Percentiles rank a stretch among this genome's conserved stretches.
phyloP scores from a whole-genome alignment of 495 filamentous ascomycete genomes.

The Aspergillus carlsbadensis region DNA sequence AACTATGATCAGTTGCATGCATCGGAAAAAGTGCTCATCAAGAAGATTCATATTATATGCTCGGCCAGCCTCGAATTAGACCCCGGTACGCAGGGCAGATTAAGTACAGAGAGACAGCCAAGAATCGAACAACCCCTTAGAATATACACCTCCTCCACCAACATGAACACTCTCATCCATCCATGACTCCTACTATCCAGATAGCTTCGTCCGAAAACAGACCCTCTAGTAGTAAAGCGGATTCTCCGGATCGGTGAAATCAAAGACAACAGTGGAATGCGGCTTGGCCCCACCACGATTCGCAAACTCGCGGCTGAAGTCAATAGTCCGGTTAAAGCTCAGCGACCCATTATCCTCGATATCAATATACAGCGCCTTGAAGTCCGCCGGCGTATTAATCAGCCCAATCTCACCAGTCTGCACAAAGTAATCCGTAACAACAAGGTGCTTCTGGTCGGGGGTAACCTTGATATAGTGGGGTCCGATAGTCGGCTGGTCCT shows the following conservation, averaged over 20 bases:
- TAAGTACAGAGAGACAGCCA: not conserved
- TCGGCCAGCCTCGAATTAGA: not conserved
- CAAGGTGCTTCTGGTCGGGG: conserved; percentile 61
- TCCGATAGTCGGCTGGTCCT: conserved; percentile 57
- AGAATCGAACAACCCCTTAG: not conserved
- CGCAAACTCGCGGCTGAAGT: conserved; percentile 52
- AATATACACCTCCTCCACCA: too few species aligned
- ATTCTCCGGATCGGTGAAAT: conserved; percentile 52
- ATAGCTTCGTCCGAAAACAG: not conserved
- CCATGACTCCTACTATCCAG: not conserved
- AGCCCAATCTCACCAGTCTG: conserved; percentile 61
- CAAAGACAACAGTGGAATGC: conserved; percentile 58
- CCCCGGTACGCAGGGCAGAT: not conserved
- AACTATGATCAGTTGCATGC: too few species aligned
- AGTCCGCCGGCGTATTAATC: conserved; percentile 63
- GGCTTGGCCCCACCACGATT: conserved; percentile 58
- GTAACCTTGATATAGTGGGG: conserved; percentile 66
- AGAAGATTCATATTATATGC: not conserved
- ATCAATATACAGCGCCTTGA: conserved; percentile 62
- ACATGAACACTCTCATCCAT: too few species aligned
- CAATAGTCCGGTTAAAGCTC: conserved; percentile 57
- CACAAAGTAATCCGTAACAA: conserved; percentile 66
- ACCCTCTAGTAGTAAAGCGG: conserved; percentile 37
- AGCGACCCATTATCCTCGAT: conserved; percentile 53
- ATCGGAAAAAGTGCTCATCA: too few species aligned